Evolutionary conservation across 2,329 filamentous ascomycete species (phyloP), one percentile per base, ranked within the genome.

Genomic region (Colletotrichum liriopes): DNA sequence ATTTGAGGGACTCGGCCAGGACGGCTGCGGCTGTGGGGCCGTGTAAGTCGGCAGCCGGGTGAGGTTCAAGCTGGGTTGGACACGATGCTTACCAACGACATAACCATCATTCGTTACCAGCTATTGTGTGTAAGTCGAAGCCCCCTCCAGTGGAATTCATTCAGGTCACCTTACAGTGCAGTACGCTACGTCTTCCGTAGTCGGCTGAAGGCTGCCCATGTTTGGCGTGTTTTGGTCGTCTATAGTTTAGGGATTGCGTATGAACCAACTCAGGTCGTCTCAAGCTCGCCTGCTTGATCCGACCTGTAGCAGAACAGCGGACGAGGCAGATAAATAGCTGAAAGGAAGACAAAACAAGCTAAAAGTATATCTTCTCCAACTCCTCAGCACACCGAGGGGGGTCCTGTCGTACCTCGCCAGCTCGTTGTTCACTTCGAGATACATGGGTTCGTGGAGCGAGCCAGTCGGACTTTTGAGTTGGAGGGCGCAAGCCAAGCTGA

Each of bases 71-170:
- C 16, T 12, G 37, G 32, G 11, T 23, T 37, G 32, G 52, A 23
- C 32, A 32, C 16, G 37, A 20, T 43, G 23, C 65, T 39, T 60
- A 74, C 74, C 74, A 3, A 66, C 54, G 18, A 75, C 71, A 52
- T 75, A 75, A 37, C n/a, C 71, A 47, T 75, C 74, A 32, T 74
- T 75, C 1, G 71, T 75, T 9, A 75, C 62, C 35, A 75, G 63
- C 74, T 75, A 8, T 11, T 5, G n/a, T 16, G 26, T 55, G 32
- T 71, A 39, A 67, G 67, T 49, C 9, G 0, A 11, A 5, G 45
- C 32, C 23, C 16, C 52, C 20, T 5, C 35, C 32, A 16, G 14
- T 32, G 8, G n/a, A 9, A 35, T 2, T 6, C n/a, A 3, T 23
- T 2, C 3, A 18, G 12, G 23, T 29, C 14, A 11, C 16, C 67